Evolutionary conservation across 2,329 filamentous ascomycete species (phyloP).

Genomic region (Teratosphaeria zuluensis): DNA sequence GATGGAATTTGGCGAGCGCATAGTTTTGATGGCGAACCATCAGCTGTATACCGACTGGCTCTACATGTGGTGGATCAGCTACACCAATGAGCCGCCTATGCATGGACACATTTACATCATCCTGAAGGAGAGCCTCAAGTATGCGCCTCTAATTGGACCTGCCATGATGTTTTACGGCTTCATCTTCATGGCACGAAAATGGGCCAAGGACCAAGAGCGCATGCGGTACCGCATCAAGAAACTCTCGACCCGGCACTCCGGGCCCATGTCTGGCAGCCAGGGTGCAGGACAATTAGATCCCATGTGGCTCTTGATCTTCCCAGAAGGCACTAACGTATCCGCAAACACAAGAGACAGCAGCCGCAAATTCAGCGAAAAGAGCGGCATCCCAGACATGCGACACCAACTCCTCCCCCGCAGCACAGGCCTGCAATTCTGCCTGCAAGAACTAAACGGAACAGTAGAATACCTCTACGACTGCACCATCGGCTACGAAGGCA

Average conservation of each 20-base stretch:
- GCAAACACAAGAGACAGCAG: conserved; percentile 62
- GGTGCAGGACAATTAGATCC: conserved; percentile 38
- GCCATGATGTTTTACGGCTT: conserved; percentile 84
- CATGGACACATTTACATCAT: conserved; percentile 86
- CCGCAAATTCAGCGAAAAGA: conserved; percentile 67
- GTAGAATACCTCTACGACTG: conserved; percentile 85
- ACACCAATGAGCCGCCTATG: conserved; percentile 55
- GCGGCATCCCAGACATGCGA: conserved; percentile 55
- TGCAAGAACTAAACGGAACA: conserved; percentile 63
- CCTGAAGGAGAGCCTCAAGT: conserved; percentile 76
- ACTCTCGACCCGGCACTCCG: conserved; percentile 45
- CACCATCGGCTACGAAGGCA: conserved; percentile 88
- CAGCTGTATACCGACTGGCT: conserved; percentile 72
- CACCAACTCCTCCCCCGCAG: conserved; percentile 69
- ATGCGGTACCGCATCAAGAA: conserved; percentile 65
- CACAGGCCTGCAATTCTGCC: conserved; percentile 69
- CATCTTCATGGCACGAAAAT: conserved; percentile 88
- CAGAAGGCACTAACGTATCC: conserved; percentile 76
- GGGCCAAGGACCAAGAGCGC: conserved; percentile 66
- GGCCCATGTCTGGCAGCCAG: conserved; percentile 27
- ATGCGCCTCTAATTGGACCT: conserved; percentile 68
- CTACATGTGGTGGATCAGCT: conserved; percentile 88
- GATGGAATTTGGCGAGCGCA: conserved; percentile 68
- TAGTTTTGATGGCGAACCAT: conserved; percentile 79
- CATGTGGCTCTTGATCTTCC: conserved; percentile 86